Evolutionary conservation across 2,329 filamentous ascomycete genomes (phyloP), one percentile per base, ranked within the genome.

Genomic region (Fusarium illudens): DNA sequence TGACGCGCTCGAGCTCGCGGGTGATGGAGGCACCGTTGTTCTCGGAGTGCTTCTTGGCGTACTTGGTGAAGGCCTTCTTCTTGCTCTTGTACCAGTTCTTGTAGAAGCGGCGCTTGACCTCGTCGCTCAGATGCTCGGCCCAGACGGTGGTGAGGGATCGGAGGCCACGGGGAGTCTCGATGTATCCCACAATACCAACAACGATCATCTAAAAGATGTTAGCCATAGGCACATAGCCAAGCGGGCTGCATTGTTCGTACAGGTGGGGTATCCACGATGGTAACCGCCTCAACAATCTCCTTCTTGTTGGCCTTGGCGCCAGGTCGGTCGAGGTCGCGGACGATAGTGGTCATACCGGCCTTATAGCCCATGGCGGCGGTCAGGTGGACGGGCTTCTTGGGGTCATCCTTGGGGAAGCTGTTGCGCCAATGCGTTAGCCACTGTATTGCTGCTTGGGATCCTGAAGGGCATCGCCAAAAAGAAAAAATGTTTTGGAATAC

Each of bases 21-120:
- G 92, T 94, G 87, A 98, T 92, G 80, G 93, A 94, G 77, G 92
- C 86, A 79, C 93, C 94, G 85, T 84, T 92, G 87, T 86, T 91
- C 88, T 98, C 95, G 73, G 95, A 94, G 91, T 98, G 93, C 91
- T 97, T 95, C 93, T 98, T 99, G 88, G 96, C 93, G 87, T 99
- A 99, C 89, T 97, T 97, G 89, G 96, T 99, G 89, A 99, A 99
- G 71, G 96, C 96, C 95, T 99, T 99, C 93, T 97, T 98, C 94
- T 99, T 99, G 90, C 90, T 94, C 92, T 97, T 97, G 92, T 99
- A 99, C 96, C 96, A 99, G 92, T 99, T 99, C 94, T 98, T 98
- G 93, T 99, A 99, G 93, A 99, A 99, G 82, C 96, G 93, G 80
- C 96, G 93, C 92, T 97, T 97, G 84, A 99, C 82, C 87, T 98